Base-by-base conservation (phyloP, 2,329 filamentous ascomycete species). In the Aspergillus aculeatinus region DNA sequence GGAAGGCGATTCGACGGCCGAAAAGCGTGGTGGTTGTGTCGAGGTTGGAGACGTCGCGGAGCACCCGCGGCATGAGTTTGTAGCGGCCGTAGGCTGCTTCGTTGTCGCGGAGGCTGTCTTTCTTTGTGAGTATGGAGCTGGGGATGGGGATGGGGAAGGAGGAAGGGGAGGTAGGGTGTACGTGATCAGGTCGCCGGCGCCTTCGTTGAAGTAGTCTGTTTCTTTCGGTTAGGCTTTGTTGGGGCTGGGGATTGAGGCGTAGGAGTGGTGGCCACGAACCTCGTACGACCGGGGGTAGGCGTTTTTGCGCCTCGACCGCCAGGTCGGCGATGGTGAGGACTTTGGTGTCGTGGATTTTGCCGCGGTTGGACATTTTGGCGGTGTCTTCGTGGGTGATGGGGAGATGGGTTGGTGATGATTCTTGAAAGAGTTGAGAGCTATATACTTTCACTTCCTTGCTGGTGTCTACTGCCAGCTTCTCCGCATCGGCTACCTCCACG, bases 171-270 rank as follows among this genome's bases (percentile, higher is more conserved):
- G 25, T 23, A 23, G 1, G 1, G 1, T 9, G 51, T 44, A 59
- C 57, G 58, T 60, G 49, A 49, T 19, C 14, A 60, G 53, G 27
- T 60, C 58, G 25, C 54, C 58, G 16, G 58, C 58, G 16, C 52
- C 52, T 33, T 51, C 53, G 52, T 60, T 60, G 39, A 57, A 60
- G 53, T 60, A 60, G 21, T 57, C 58, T 60, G 14, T n/a, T 21
- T 42, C 29, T 7, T 25, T 29, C 27, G 27, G 19, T 52, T 35
- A 35, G 33, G 33, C 14, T 35, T 6, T 12, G 2, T 39, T 42
- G 39, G 51, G 9, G 33, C n/a, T 21, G 1, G 10, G n/a, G n/a
- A 9, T 42, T 0, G 23, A 14, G 25, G 21, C n/a, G 48, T 19
- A 9, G 10, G 27, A 10, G 27, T 2, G 10, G 21, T 14, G 2